phyloP scores from a whole-genome alignment of 345 rosid genomes.

The Firmiana major region DNA sequence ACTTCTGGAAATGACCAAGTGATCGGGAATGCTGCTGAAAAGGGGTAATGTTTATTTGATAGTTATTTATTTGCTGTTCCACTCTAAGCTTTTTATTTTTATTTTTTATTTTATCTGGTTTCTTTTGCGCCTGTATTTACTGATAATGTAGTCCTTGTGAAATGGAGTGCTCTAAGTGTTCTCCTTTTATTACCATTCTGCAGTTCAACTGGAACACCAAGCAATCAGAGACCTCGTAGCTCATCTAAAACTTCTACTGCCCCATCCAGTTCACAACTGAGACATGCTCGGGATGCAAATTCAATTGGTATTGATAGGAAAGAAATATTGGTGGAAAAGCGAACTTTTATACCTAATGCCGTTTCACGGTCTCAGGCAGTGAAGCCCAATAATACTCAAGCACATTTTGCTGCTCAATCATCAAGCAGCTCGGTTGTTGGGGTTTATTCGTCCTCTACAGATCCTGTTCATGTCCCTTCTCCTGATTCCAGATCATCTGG shows the following conservation, averaged over 20 bases:
- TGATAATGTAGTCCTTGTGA: neutral
- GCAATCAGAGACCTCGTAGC: slow-evolving; percentile 32
- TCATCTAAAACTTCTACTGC: slow-evolving; percentile 36
- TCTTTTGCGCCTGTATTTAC: neutral
- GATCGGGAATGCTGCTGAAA: slow-evolving; percentile 27
- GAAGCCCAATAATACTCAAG: slow-evolving; percentile 35
- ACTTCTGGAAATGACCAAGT: slow-evolving; percentile 31
- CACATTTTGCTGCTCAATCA: slow-evolving; percentile 33
- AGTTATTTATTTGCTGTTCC: neutral
- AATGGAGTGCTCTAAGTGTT: neutral
- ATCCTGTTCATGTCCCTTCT: slow-evolving; percentile 96
- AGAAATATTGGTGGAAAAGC: slow-evolving; percentile 34
- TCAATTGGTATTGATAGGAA: slow-evolving; percentile 30
- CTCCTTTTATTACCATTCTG: neutral
- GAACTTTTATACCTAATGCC: slow-evolving; percentile 17
- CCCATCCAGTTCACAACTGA: slow-evolving; percentile 28
- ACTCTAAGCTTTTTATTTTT: neutral
- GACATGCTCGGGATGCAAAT: slow-evolving; percentile 28
- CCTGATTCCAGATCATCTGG: slow-evolving; percentile 73
- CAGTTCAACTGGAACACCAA: slow-evolving; percentile 38
- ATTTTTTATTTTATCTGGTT: neutral
- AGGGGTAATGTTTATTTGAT: slow-evolving; percentile 39
- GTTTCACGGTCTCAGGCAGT: slow-evolving; percentile 32
- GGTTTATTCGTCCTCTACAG: slow-evolving; percentile 80
- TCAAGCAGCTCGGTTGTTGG: slow-evolving; percentile 73